Evolutionary conservation across 1,284 basidiomycete species (phyloP), one percentile per base, ranked within the genome.

Genomic region (Ceratobasidium sp.): DNA sequence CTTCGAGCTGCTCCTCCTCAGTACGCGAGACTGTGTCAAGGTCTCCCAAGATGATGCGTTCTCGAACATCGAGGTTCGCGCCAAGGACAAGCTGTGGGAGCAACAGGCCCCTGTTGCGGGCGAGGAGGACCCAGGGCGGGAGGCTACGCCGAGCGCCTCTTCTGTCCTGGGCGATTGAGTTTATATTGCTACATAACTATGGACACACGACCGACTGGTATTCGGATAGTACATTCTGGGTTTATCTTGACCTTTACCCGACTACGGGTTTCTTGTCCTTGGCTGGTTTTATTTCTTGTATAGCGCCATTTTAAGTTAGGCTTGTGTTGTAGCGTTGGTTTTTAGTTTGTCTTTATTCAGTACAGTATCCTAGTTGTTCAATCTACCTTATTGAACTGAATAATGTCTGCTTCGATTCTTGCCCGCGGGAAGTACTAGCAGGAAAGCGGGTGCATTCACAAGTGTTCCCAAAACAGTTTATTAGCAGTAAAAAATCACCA

Each of bases 1-100:
- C 86, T 99, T 98, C 79, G 97, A 99, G 82, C 83, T 98, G 66
- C 90, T 99, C 35, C 94, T 98, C 2, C 88, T 99, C 1, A 92
- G 94, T 9, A 98, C 96, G 0, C 90, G 94, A 52, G 96, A 98
- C 80, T 94, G 92, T 79, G 84, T 99, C 77, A 89, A 90, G 77
- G 82, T 98, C 58, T 82, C 88, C 18, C 97, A 99, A 81, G 76
- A 80, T 2, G 78, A 79, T 38, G 78, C 82, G 23, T 98, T 95
- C 79, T 92, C 91, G 75, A 94, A 96, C 80, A 97, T 99, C 75
- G 87, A 92, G 78, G 86, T 98, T 49, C 83, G 85, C 7, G 91
- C 90, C 41, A 98, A 95, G 83, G 87, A 91, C 74, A 93, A 88
- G 79, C 85, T 99, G 5, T 94, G 92, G 92, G 89, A 70, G 32